phyloP scores from a whole-genome alignment of 2,329 filamentous ascomycete species.

The Penicillium nordicum region DNA sequence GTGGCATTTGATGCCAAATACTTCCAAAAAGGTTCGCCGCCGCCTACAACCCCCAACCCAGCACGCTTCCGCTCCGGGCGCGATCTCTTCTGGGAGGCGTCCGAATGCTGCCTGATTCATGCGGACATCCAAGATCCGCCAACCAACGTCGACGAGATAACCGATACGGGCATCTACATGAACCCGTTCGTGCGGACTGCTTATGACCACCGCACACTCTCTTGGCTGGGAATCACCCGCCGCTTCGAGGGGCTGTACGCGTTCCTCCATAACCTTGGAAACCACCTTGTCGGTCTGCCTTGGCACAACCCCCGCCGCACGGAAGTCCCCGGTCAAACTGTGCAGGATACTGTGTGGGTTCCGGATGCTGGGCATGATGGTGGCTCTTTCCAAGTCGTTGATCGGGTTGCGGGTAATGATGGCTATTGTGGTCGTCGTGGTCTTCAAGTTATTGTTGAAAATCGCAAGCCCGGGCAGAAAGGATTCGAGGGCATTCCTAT shows the following conservation, averaged over 20 bases:
- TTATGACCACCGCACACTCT: conserved; percentile 57
- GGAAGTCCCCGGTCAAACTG: conserved; percentile 55
- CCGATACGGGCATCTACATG: conserved; percentile 63
- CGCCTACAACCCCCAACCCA: conserved; percentile 33
- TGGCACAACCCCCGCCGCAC: conserved; percentile 58
- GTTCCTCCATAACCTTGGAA: conserved; percentile 57
- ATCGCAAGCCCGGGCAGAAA: conserved; percentile 42
- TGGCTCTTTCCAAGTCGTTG: conserved; percentile 38
- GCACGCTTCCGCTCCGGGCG: conserved; percentile 57
- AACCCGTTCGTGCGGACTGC: conserved; percentile 73
- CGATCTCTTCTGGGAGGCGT: conserved; percentile 61
- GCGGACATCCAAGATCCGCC: conserved; percentile 46
- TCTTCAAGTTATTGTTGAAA: conserved; percentile 44
- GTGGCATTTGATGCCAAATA: conserved; percentile 50
- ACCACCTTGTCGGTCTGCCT: conserved; percentile 55
- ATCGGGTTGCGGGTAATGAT: conserved; percentile 41
- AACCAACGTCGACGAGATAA: conserved; percentile 30
- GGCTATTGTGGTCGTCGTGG: conserved; percentile 46
- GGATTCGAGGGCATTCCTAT: conserved; percentile 46
- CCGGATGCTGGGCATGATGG: conserved; percentile 26
- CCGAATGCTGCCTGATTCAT: conserved; percentile 61
- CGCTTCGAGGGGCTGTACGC: conserved; percentile 65
- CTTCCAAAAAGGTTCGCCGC: conserved; percentile 39
- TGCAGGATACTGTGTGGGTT: conserved; percentile 43
- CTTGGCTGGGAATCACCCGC: conserved; percentile 58